Evolutionary conservation across 805 yeast genomes (phyloP), one percentile per base, ranked within the genome.

Genomic region (Candida alai): DNA sequence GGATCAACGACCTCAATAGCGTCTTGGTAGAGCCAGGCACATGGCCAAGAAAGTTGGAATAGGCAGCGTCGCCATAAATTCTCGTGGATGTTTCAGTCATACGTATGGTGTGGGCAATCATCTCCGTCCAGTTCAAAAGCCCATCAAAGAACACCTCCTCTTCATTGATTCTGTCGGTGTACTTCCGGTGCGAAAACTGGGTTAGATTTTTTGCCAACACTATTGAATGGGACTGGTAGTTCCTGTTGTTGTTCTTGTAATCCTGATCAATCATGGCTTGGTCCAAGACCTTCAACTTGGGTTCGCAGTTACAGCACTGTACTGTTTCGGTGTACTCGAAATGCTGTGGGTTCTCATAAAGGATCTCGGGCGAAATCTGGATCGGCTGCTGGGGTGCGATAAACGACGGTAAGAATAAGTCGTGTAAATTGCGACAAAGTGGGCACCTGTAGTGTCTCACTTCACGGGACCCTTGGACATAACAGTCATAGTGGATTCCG

Each of bases 51-150:
- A 62, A 62, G 7, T 40, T 36, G 5, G 44, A 32, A 23, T 50
- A 51, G 11, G 56, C 48, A 10, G 41, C 40, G 6, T 30, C 37
- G 2, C 65, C 69, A 12, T 70, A 68, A n/a, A 70, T 49, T 49
- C 89, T 66, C 1, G 78, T 65, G 0, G 80, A 47, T 15, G 80
- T 71, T 46, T 83, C 89, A 24, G 69, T 55, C 69, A 78, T 74
- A 16, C 73, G 65, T 17, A 82, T 66, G 0, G 80, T 70, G 40
- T 71, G 65, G 2, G 76, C 73, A 27, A 74, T 47, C 10, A 61
- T 35, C 4, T 43, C 41, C 1, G 65, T 51, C 5, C 56, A 26
- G 10, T 44, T 48, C 30, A 41, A 47, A 15, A 58, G 34, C 15
- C 35, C 15, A 33, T 47, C 33, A 35, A 48, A 35, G 50, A 32